Evolutionary conservation across 1,139 yeast species (phyloP).

Genomic region (Debaryomyces sp.): DNA sequence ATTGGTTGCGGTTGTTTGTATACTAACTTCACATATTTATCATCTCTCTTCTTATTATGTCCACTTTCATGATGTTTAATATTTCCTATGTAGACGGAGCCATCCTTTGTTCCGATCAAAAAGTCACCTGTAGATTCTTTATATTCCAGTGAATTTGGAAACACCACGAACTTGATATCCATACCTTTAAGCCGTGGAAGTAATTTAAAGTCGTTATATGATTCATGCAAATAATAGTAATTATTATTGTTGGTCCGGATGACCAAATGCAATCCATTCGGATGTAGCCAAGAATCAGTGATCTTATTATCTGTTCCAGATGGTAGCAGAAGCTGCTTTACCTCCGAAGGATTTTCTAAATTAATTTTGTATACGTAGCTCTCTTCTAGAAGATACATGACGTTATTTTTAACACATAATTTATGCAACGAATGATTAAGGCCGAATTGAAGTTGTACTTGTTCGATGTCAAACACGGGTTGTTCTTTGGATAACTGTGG

Average conservation of each 20-base stretch:
- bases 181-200: slow-evolving; percentile 37
- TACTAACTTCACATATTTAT: slow-evolving; percentile 35
- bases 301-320: slow-evolving; percentile 16
- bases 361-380: slow-evolving; percentile 33
- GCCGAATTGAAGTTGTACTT: slow-evolving; percentile 46
- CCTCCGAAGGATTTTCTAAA: slow-evolving; percentile 40
- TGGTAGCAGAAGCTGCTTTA: slow-evolving; percentile 30
- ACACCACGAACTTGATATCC: slow-evolving; percentile 28
- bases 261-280: slow-evolving; percentile 40
- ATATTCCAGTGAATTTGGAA: slow-evolving; percentile 14
- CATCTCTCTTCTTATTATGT: slow-evolving; percentile 38
- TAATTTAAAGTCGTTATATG: slow-evolving; percentile 35
- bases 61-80: slow-evolving; percentile 29
- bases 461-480: slow-evolving; percentile 40
- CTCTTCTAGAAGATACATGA: slow-evolving; percentile 37
- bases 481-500: neutral
- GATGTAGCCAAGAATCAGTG: slow-evolving; percentile 41
- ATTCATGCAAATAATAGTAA: slow-evolving; percentile 35
- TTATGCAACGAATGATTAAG: slow-evolving; percentile 28
- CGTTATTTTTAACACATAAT: slow-evolving; percentile 34
- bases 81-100: slow-evolving; percentile 29
- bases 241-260: slow-evolving; percentile 26
- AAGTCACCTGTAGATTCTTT: slow-evolving; percentile 29
- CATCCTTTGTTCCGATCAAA: slow-evolving; percentile 33
- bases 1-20: slow-evolving; percentile 20